These are phyloP conservation scores for Pilatotrama ljubarskyi DNA, from an alignment of 768 basidiomycete species.

Conservation along the genomic window DNA sequence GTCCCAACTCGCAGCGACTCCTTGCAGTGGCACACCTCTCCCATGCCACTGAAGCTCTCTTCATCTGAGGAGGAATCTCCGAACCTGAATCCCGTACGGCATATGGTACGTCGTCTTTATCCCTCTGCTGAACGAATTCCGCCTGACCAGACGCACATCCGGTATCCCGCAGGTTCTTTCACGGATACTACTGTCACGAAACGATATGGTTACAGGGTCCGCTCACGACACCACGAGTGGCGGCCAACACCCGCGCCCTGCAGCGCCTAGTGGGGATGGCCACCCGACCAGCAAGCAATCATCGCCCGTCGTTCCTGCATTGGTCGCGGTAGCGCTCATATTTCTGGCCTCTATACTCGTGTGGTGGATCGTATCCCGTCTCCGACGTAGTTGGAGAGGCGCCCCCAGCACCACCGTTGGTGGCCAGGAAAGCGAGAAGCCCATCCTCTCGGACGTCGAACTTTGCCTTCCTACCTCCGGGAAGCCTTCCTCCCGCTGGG, in stretches of 20 bases:
- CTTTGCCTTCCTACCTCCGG: background rate
- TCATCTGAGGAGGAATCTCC: background rate
- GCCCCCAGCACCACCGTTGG: background rate
- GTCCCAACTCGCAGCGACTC: background rate
- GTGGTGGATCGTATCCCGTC: constrained; percentile 4
- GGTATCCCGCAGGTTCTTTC: background rate
- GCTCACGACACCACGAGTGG: background rate
- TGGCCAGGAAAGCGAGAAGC: background rate
- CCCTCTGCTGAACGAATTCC: background rate
- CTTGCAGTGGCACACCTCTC: background rate
- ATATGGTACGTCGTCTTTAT: background rate
- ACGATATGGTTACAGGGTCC: background rate
- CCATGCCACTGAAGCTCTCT: background rate
- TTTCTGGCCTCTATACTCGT: background rate
- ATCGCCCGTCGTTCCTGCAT: background rate
- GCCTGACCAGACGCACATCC: too few relatives aligned
- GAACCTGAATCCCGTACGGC: too few relatives aligned
- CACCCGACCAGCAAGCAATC: background rate
- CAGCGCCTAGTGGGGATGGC: background rate
- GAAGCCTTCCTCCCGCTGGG: background rate
- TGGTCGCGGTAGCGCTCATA: background rate
- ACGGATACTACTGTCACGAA: background rate
- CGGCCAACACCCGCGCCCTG: background rate
- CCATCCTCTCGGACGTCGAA: background rate
- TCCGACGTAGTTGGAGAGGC: background rate